These are phyloP conservation scores for Gracilaria gracilis DNA, from an alignment of 23 red algal genomes.

Conservation along the genomic window DNA sequence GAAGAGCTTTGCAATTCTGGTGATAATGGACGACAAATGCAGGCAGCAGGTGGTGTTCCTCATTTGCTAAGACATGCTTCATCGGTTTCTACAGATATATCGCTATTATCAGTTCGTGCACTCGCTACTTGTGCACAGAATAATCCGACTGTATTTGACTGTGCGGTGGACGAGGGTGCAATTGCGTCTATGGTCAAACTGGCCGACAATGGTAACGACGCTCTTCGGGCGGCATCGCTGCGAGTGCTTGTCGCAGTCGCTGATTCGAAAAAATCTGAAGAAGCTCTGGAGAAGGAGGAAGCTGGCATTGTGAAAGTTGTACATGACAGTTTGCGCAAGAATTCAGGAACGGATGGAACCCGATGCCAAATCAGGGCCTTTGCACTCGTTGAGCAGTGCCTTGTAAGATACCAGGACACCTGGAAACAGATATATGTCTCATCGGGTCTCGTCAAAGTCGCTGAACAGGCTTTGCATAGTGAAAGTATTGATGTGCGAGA, in stretches of 20 bases:
- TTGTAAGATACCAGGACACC: background rate
- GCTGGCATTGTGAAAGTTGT: constrained; percentile 24
- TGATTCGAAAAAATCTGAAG: constrained; percentile 14
- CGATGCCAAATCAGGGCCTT: constrained; percentile 54
- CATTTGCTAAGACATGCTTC: constrained; percentile 38
- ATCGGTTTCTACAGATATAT: background rate
- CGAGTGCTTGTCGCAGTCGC: constrained; percentile 47
- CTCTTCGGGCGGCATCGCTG: constrained; percentile 51
- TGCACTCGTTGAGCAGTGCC: constrained; percentile 38
- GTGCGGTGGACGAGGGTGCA: constrained; percentile 47
- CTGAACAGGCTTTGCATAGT: constrained; percentile 27
- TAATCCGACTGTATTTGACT: constrained; percentile 50
- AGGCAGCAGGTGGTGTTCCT: constrained; percentile 40
- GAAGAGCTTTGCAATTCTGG: constrained; percentile 56
- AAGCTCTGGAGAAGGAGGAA: constrained; percentile 13
- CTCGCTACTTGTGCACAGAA: constrained; percentile 68
- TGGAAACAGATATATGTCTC: constrained; percentile 9
- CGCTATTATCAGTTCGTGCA: constrained; percentile 23
- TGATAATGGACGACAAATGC: constrained; percentile 62
- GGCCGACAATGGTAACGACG: constrained; percentile 30
- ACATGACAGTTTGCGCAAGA: constrained; percentile 9
- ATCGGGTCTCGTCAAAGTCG: constrained; percentile 16
- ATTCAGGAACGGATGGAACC: constrained; percentile 28
- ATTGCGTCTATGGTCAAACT: constrained; percentile 18
- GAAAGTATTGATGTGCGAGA: constrained; percentile 47